A percentile compares a stretch with the other conserved stretches of the same genome.
Evolutionary conservation across 345 rosid genomes (phyloP).

Genomic region (Sonneratia caseolaris): DNA sequence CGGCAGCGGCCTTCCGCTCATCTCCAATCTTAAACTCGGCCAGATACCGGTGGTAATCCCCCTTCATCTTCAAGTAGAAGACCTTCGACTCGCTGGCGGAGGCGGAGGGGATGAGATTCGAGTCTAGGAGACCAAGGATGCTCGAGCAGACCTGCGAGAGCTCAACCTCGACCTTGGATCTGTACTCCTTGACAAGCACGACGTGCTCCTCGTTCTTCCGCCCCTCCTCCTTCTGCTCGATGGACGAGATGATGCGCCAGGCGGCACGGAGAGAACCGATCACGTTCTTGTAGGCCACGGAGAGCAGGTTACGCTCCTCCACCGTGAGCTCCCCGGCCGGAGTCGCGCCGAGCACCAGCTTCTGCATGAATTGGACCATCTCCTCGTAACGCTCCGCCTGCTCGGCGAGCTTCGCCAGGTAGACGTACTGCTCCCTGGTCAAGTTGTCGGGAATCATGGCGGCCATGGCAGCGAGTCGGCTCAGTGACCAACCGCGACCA

Average conservation of each 20-base stretch:
- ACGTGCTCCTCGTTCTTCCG: conserved; percentile 94
- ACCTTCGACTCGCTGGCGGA: conserved; percentile 71
- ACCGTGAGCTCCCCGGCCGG: conserved; percentile 78
- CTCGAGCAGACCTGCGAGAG: conserved; percentile 66
- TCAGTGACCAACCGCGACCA: not conserved
- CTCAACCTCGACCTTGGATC: conserved; percentile 89
- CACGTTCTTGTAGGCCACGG: conserved; percentile 95
- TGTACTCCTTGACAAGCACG: conserved; percentile 76
- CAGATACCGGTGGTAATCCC: conserved; percentile 85
- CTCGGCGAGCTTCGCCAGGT: conserved; percentile 91
- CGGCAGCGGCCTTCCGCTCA: conserved; percentile 88
- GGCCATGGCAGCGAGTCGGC: conserved; percentile 15
- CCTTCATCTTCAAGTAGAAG: conserved; percentile 93
- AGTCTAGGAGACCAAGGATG: conserved; percentile 51
- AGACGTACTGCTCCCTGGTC: conserved; percentile 79
- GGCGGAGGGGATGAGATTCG: conserved; percentile 73
- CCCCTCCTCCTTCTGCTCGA: conserved; percentile 92
- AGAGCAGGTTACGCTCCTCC: conserved; percentile 91
- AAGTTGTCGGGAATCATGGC: conserved; percentile 39
- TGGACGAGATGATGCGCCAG: conserved; percentile 91
- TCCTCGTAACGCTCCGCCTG: conserved; percentile 98
- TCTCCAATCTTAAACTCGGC: conserved; percentile 88
- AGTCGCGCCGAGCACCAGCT: conserved; percentile 65
- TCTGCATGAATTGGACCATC: conserved; percentile 93
- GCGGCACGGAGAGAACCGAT: conserved; percentile 97